Conservation (phyloP, 192 early-diverging fungal genomes). For the Kickxella alabastrina region DNA sequence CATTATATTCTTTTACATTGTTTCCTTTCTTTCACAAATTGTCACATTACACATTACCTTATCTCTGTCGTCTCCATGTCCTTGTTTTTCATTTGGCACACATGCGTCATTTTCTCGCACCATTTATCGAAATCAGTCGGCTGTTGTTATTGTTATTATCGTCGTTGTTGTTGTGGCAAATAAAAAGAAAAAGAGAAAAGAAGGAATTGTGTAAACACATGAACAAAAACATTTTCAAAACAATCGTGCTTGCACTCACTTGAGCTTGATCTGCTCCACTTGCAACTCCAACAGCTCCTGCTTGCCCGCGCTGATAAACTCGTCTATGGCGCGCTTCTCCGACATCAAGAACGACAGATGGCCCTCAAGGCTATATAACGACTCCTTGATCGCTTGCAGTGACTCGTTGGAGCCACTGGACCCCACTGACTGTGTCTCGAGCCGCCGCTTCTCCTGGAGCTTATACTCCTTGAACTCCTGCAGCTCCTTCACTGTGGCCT, state of each 20-base stretch:
- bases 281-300: constrained; percentile 46
- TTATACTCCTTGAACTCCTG: constrained; percentile 28
- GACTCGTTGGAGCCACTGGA: constrained; percentile 8
- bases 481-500: constrained; percentile 24
- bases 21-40: no score
- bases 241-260: no score
- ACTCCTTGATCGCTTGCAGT: constrained; percentile 44
- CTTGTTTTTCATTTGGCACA: neutral
- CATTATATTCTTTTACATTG: neutral
- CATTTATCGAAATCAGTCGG: no score
- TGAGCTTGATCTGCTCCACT: constrained; percentile 37
- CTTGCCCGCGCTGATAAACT: constrained; percentile 27
- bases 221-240: no score
- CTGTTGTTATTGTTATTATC: no score
- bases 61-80: neutral
- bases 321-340: constrained; percentile 41
- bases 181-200: no score
- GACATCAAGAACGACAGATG: constrained; percentile 37
- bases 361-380: constrained; percentile 44
- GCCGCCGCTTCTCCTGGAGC: constrained; percentile 17
- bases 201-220: neutral
- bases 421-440: neutral
- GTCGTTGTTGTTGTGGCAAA: no score
- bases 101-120: neutral
- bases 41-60: no score